phyloP scores from a whole-genome alignment of 1,284 basidiomycete genomes.

The Pseudozyma sp. region DNA sequence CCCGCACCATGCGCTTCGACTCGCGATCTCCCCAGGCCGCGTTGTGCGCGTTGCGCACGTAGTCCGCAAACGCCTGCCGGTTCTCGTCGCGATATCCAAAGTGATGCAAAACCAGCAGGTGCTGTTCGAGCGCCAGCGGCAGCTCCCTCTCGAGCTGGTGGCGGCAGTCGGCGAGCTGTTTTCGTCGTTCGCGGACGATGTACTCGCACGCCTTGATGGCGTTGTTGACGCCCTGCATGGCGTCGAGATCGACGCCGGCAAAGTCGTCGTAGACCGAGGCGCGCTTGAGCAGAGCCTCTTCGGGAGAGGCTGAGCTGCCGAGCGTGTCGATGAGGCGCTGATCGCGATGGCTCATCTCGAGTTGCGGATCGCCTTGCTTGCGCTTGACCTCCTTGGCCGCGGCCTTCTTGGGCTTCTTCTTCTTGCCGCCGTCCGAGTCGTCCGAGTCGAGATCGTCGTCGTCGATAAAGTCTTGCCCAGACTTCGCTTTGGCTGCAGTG shows the following conservation, averaged over 20 bases:
- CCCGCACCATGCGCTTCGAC: slow-evolving; percentile 75
- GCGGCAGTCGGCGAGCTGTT: slow-evolving; percentile 83
- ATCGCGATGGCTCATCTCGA: slow-evolving; percentile 77
- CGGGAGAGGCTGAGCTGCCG: slow-evolving; percentile 80
- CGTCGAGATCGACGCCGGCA: slow-evolving; percentile 43
- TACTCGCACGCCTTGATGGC: slow-evolving; percentile 91
- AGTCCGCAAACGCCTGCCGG: slow-evolving; percentile 79
- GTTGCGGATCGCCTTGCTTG: slow-evolving; percentile 39
- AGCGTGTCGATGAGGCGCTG: slow-evolving; percentile 85
- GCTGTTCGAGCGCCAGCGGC: slow-evolving; percentile 73
- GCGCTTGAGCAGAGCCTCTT: slow-evolving; percentile 69
- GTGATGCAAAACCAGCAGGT: slow-evolving; percentile 74
- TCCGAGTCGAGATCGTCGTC: slow-evolving; percentile 21
- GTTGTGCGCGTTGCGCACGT: slow-evolving; percentile 76
- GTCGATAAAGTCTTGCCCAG: slow-evolving; percentile 18
- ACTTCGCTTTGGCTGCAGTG: slow-evolving; percentile 7
- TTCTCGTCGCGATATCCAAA: slow-evolving; percentile 77
- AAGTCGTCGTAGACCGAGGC: slow-evolving; percentile 53
- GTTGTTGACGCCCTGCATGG: slow-evolving; percentile 50
- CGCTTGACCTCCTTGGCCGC: slow-evolving; percentile 32
- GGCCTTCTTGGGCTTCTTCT: slow-evolving; percentile 34
- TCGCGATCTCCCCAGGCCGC: slow-evolving; percentile 76
- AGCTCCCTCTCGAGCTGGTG: slow-evolving; percentile 78
- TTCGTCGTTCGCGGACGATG: slow-evolving; percentile 83
- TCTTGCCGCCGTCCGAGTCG: slow-evolving; percentile 24